These are phyloP conservation scores for Hysterangium stoloniferum DNA, from an alignment of 768 basidiomycete genomes.

Conservation along the genomic window DNA sequence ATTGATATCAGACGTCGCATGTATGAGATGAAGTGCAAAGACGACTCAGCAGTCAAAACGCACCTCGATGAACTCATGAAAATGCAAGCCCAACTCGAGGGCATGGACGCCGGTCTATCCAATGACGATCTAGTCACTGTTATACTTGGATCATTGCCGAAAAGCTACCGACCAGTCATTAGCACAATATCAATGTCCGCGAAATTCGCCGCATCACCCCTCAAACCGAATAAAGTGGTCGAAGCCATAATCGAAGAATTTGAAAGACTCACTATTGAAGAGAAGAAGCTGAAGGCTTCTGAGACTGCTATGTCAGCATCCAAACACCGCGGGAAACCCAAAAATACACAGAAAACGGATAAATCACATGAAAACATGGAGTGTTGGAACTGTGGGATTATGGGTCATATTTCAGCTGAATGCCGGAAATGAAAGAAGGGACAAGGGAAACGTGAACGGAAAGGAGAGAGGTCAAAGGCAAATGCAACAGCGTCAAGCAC, in stretches of 20 bases:
- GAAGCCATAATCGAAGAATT: slow-evolving; percentile 6
- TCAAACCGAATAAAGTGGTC: slow-evolving; percentile 3
- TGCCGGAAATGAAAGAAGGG: slow-evolving; percentile 18
- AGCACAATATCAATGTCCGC: slow-evolving; percentile 1
- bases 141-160: slow-evolving; percentile 14
- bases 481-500: not conserved
- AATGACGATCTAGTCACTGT: slow-evolving; percentile 10
- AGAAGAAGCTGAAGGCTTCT: not conserved
- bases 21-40: slow-evolving; percentile 11
- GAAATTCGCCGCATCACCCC: not conserved
- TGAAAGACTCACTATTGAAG: not conserved
- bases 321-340: not conserved
- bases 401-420: slow-evolving; percentile 15
- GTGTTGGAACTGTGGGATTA: slow-evolving; percentile 18
- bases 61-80: slow-evolving; percentile 14
- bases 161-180: slow-evolving; percentile 6
- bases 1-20: slow-evolving; percentile 8
- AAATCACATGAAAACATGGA: not conserved
- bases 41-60: slow-evolving; percentile 8
- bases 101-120: slow-evolving; percentile 11
- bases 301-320: not conserved
- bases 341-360: no score
- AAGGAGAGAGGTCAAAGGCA: not conserved
- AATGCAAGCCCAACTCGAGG: slow-evolving; percentile 12
- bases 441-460: slow-evolving; percentile 7